A percentile compares a stretch with the other conserved stretches of the same genome.
phyloP scores from a whole-genome alignment of 140 eudicot genomes.

The Oenanthe javanica region DNA sequence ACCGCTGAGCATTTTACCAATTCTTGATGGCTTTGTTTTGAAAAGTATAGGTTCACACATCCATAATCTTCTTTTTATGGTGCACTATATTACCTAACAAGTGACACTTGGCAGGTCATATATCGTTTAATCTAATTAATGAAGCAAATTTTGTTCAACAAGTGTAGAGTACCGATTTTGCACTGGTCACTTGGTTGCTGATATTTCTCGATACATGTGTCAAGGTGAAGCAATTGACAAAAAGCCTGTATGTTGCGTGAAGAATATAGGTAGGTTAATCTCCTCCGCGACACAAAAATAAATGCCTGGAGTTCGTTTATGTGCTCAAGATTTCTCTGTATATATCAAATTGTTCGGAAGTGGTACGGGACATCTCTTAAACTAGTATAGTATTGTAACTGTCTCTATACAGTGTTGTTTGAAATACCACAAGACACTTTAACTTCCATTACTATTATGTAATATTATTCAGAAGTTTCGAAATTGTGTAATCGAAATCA shows the following conservation, averaged over 20 bases:
- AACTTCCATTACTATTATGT: not conserved
- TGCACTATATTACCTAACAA: not conserved
- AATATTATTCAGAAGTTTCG: not conserved
- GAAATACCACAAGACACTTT: not conserved
- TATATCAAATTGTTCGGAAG: not conserved
- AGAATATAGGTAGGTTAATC: not conserved
- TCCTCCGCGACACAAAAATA: not conserved
- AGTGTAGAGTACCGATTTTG: not conserved
- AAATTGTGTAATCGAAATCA: not conserved
- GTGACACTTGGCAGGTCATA: not conserved
- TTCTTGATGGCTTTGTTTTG: not conserved
- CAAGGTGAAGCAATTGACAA: not conserved
- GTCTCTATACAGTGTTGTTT: not conserved
- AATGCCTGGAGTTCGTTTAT: not conserved
- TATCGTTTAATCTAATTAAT: not conserved
- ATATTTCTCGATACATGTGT: not conserved
- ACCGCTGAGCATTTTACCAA: not conserved
- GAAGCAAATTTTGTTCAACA: not conserved
- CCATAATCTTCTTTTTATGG: not conserved
- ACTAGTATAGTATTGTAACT: not conserved
- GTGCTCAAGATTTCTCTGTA: not conserved
- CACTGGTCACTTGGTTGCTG: not conserved
- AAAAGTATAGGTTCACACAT: not conserved
- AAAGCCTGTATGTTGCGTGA: not conserved
- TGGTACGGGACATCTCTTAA: not conserved